Conservation (phyloP, 202 grass and related monocot species). For the Setaria viridis region DNA sequence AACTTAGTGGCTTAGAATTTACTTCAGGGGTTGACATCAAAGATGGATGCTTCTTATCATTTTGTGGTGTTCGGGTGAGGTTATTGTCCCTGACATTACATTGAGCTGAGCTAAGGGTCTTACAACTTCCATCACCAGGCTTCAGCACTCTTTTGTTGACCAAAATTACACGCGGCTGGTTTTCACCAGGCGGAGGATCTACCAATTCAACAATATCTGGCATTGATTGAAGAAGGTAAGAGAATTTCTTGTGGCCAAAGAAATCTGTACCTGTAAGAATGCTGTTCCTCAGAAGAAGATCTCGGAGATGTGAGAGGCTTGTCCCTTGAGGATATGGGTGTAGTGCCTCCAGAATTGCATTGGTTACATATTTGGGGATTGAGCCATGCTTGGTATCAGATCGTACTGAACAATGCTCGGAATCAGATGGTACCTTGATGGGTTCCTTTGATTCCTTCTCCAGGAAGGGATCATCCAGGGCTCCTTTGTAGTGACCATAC, state of each 20-base stretch:
- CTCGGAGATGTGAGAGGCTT: slow-evolving; percentile 35
- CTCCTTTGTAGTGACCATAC: slow-evolving; percentile 85
- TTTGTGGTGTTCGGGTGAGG: slow-evolving; percentile 13
- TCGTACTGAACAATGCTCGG: slow-evolving; percentile 44
- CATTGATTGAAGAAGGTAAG: slow-evolving; percentile 59
- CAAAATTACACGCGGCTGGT: slow-evolving; percentile 34
- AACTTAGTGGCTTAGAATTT: slow-evolving; percentile 37
- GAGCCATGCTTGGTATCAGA: slow-evolving; percentile 31
- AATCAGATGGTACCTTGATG: slow-evolving; percentile 45
- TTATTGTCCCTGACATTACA: slow-evolving; percentile 45
- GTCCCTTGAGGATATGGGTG: slow-evolving; percentile 62
- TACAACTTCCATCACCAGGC: slow-evolving; percentile 32
- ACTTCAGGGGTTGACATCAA: slow-evolving; percentile 37
- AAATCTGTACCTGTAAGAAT: slow-evolving; percentile 51
- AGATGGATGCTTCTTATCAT: slow-evolving; percentile 35
- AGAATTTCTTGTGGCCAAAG: slow-evolving; percentile 74
- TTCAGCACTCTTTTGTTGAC: slow-evolving; percentile 36
- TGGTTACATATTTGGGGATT: slow-evolving; percentile 58
- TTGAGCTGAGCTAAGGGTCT: slow-evolving; percentile 43
- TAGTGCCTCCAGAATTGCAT: slow-evolving; percentile 53
- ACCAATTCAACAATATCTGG: slow-evolving; percentile 56
- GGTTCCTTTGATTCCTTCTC: slow-evolving; percentile 53
- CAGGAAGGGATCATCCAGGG: slow-evolving; percentile 67
- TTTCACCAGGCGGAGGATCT: slow-evolving; percentile 21
- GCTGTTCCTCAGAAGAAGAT: slow-evolving; percentile 47